Evolutionary conservation across 306 rosid genomes (phyloP).

Genomic region (Delonix regia): DNA sequence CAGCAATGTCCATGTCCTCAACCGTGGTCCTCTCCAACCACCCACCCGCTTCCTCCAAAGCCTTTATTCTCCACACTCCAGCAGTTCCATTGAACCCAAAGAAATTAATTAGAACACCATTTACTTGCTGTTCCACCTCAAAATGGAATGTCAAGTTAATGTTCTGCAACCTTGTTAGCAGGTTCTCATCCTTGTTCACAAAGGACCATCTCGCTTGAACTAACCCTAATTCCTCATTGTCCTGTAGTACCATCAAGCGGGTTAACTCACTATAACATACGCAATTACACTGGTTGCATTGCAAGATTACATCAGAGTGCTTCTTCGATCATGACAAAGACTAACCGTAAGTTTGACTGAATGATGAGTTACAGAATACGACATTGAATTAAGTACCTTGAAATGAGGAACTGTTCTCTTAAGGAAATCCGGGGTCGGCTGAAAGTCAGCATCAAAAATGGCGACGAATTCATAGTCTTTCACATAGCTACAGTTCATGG

Average conservation of each 20-base stretch:
- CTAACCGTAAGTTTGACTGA: background rate
- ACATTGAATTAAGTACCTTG: slow-evolving; percentile 53
- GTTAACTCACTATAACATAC: background rate
- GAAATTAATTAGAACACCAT: slow-evolving; percentile 75
- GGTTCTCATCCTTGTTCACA: slow-evolving; percentile 88
- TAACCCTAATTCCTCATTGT: slow-evolving; percentile 70
- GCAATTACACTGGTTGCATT: slow-evolving; percentile 3
- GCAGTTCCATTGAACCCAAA: slow-evolving; percentile 97
- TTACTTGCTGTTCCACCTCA: slow-evolving; percentile 96
- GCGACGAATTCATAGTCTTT: slow-evolving; percentile 83
- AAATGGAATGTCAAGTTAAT: slow-evolving; percentile 88
- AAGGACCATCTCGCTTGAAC: slow-evolving; percentile 99
- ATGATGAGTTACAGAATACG: background rate
- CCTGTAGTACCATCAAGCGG: slow-evolving; percentile 46
- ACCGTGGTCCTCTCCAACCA: slow-evolving; percentile 97
- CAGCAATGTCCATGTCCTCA: slow-evolving; percentile 97
- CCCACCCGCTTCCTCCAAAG: slow-evolving; percentile 89
- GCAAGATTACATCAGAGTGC: background rate
- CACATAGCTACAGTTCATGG: slow-evolving; percentile 91
- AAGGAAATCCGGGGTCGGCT: slow-evolving; percentile 85
- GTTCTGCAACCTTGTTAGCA: slow-evolving; percentile 86
- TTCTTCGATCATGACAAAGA: slow-evolving; percentile 12
- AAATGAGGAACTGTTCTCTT: slow-evolving; percentile 84
- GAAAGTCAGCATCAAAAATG: slow-evolving; percentile 92
- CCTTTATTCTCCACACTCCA: slow-evolving; percentile 94